These are phyloP conservation scores for Arthrinium phaeospermum DNA, from an alignment of 2,329 filamentous ascomycete genomes.

Conservation along the genomic window DNA sequence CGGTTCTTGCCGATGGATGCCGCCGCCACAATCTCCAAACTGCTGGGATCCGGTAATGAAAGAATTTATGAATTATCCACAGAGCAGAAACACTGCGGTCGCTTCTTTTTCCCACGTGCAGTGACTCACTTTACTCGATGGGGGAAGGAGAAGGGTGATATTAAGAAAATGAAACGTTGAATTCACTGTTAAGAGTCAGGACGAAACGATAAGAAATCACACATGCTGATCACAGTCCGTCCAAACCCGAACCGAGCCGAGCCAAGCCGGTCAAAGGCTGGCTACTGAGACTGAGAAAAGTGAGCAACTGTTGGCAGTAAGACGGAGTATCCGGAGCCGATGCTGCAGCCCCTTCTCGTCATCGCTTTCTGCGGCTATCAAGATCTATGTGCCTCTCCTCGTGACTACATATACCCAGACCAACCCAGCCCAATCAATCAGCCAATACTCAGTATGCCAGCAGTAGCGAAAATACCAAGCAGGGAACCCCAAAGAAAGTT, in stretches of 20 bases:
- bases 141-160: neutral
- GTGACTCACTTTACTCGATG: neutral
- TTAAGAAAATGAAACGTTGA: neutral
- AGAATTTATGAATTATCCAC: neutral
- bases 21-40: neutral
- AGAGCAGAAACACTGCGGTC: neutral
- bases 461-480: neutral
- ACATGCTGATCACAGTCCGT: neutral
- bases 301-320: neutral
- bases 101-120: neutral
- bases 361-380: neutral
- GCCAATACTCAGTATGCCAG: neutral
- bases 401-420: too few relatives aligned
- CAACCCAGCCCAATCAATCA: neutral
- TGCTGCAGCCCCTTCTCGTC: neutral
- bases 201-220: neutral
- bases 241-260: neutral
- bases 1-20: slow-evolving; percentile 15
- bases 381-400: neutral
- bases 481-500: neutral
- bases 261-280: neutral
- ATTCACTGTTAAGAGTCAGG: neutral
- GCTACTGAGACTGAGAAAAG: neutral
- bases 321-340: neutral
- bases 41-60: neutral